Percentiles rank a stretch among this genome's conserved stretches.
phyloP scores from a whole-genome alignment of 371 early-diverging fungal species.

The Saksenaea oblongispora region DNA sequence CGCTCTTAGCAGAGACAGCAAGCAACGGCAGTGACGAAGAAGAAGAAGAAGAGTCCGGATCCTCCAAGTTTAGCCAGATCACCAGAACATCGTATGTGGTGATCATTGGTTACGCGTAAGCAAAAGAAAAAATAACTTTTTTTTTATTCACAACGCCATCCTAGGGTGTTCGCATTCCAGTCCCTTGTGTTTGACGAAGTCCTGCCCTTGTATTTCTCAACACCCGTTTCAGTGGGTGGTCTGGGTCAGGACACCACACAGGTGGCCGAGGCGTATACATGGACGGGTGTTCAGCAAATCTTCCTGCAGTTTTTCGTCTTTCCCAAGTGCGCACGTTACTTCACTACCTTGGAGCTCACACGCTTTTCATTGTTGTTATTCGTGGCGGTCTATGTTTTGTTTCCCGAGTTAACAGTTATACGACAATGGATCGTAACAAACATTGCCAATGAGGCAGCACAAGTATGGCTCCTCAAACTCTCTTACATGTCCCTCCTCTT shows the following conservation, averaged over 20 bases:
- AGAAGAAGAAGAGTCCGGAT: neutral
- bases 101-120: slow-evolving; percentile 48
- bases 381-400: slow-evolving; percentile 39
- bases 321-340: slow-evolving; percentile 46
- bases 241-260: slow-evolving; percentile 45
- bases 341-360: slow-evolving; percentile 37
- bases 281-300: slow-evolving; percentile 54
- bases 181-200: slow-evolving; percentile 78
- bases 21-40: neutral
- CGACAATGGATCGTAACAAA: slow-evolving; percentile 22
- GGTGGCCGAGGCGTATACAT: slow-evolving; percentile 45
- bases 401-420: slow-evolving; percentile 42
- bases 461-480: slow-evolving; percentile 21
- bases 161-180: slow-evolving; percentile 63
- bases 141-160: neutral
- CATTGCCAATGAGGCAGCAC: slow-evolving; percentile 17
- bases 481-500: slow-evolving; percentile 42
- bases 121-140: neutral
- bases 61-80: slow-evolving; percentile 12
- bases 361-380: slow-evolving; percentile 40
- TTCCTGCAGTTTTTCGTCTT: slow-evolving; percentile 55
- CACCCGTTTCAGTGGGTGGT: slow-evolving; percentile 56
- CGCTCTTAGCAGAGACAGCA: slow-evolving; percentile 1
- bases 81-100: slow-evolving; percentile 28
- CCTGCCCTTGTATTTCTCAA: slow-evolving; percentile 60